Base-by-base conservation (phyloP, 1,139 yeast species). In the Nakaseomyces glabratus region DNA sequence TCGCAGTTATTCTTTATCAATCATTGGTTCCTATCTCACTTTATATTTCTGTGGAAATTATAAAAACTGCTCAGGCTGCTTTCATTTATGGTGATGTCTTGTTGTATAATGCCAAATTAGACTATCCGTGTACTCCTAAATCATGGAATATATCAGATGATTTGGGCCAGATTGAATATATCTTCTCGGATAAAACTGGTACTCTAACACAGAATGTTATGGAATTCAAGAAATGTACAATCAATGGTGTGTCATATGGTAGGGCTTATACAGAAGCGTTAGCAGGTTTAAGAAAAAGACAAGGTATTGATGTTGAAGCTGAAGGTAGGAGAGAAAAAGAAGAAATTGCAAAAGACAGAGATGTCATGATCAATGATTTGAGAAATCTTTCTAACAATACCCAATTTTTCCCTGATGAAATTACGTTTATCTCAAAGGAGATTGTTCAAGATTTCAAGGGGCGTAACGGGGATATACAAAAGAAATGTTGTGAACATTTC, bases 81-180 rank as follows among this genome's bases (percentile, higher is more conserved):
- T 90, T 90, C 65, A 90, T 90, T 47, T 86, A 77, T 57, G 79
- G 93, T 4, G 98, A 90, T 61, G 72, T 74, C 30, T 69, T 79
- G 51, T 81, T 90, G 86, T 90, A 86, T 59, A 80, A 88, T 53
- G 82, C 73, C 35, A 76, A 69, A 42, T 65, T 90, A 44, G 95
- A 90, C 57, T 88, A 82, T 55, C 96, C 97, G 1, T 90, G 98
- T 60, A 76, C 90, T 4, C 97, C 98, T 6, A 88, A 90, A 56
- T 73, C 95, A 0, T 90, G 98, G 98, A 85, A 82, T 55, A 88
- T 90, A 37, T 85, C 96, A 9, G 98, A 90, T 62, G 98, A 90
- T 59, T 68, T 90, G 52, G 98, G 98, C 20, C 98, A 90, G 61
- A 82, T 90, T 49, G 97, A 90, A 58, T 90, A 88, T 55, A 77